phyloP scores from a whole-genome alignment of 192 early-diverging fungal species.

The Coemansia sp. region DNA sequence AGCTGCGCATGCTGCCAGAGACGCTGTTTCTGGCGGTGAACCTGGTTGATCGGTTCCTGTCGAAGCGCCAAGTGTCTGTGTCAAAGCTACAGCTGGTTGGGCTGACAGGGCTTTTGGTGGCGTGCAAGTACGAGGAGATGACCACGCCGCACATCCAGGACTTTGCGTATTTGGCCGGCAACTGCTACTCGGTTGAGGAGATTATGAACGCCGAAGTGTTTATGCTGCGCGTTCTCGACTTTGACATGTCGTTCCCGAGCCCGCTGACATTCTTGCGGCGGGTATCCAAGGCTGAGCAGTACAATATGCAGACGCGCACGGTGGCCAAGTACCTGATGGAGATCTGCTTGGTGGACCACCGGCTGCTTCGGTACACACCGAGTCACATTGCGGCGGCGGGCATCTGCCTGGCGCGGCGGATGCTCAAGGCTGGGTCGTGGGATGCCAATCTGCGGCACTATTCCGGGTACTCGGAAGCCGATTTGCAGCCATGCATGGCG shows the following conservation, averaged over 20 bases:
- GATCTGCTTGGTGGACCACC: constrained; percentile 82
- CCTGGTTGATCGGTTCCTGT: constrained; percentile 93
- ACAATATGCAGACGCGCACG: constrained; percentile 86
- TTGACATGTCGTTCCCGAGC: constrained; percentile 82
- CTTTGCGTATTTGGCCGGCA: constrained; percentile 84
- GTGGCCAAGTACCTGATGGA: constrained; percentile 97
- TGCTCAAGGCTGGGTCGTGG: constrained; percentile 76
- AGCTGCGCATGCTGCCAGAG: constrained; percentile 89
- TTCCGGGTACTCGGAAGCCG: constrained; percentile 73
- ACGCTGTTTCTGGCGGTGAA: constrained; percentile 93
- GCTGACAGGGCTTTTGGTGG: constrained; percentile 83
- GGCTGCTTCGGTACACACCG: constrained; percentile 67
- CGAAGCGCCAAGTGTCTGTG: constrained; percentile 76
- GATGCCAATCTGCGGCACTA: constrained; percentile 71
- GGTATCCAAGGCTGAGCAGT: constrained; percentile 82
- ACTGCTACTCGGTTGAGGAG: constrained; percentile 75
- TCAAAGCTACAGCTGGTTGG: constrained; percentile 93
- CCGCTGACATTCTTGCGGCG: constrained; percentile 93
- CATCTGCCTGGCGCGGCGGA: constrained; percentile 75
- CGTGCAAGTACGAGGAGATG: constrained; percentile 95
- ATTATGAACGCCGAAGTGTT: constrained; percentile 89
- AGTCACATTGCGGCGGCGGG: constrained; percentile 76
- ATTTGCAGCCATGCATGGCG: constrained; percentile 61
- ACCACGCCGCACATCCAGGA: constrained; percentile 76
- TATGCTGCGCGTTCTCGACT: constrained; percentile 82